Evolutionary conservation across 805 yeast species (phyloP), one percentile per base, ranked within the genome.

Genomic region (Metschnikowia amazonensis): DNA sequence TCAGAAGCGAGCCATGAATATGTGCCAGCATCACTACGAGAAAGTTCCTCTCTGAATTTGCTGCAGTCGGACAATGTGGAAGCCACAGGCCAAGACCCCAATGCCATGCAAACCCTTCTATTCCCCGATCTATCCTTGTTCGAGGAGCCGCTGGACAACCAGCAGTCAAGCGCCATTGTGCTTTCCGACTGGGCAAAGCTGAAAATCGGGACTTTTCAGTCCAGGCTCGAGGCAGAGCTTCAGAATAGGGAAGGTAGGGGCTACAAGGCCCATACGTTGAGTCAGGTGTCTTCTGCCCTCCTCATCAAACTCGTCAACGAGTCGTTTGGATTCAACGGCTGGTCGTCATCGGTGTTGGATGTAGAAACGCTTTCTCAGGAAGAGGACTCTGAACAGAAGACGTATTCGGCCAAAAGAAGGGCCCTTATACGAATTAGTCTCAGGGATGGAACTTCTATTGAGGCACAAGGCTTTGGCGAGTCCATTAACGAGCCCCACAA

Each of bases 321-420:
- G 31, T 60, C 72, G 0, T 80, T 78, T 60, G 84, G 84, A 0
- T 76, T 64, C 55, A 68, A 77, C 48, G 84, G 85, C 7, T 80
- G 85, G 85, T 68, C 73, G 5, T 65, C 76, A 27, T 69, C 69
- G 39, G 61, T 80, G 1, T 23, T 69, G 10, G 60, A 57, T 4
- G 60, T 58, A 31, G 47, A 45, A 2, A 43, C 45, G 7, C 51
- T 57, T 18, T 43, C 42, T 16, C 57, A 57, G 25, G 55, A 53
- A 6, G 52, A 60, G 14, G 56, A 66, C 37, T 57, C 56, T 18
- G 52, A 60, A 42, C 45, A 60, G 13, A n/a, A 34, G 38, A 37
- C 51, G 20, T 56, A 43, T 48, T 56, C 64, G 5, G 59, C 61
- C 28, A 53, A 52, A 14, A 61, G 64, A 10, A 47, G 50, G 11